A percentile compares a stretch with the other conserved stretches of the same genome.
Evolutionary conservation across 257 asterid species (phyloP).

Genomic region (Solanum lycopersicoides): DNA sequence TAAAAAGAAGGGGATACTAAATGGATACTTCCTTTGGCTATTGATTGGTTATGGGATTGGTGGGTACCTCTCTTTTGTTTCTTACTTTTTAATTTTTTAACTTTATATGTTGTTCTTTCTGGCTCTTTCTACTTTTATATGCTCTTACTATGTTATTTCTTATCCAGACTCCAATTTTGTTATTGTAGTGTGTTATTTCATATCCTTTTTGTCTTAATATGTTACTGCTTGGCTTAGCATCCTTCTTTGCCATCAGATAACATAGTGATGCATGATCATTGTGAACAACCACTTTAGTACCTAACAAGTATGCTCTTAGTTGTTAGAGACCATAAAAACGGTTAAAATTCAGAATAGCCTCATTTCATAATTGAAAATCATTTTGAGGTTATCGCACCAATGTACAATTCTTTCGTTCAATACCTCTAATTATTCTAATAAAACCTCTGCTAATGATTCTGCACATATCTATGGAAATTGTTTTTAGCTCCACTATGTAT

Average conservation of each 20-base stretch:
- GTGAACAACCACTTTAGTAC: no score
- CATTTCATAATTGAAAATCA: background rate
- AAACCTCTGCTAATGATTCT: background rate
- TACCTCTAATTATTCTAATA: background rate
- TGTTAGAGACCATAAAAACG: background rate
- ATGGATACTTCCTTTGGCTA: constrained; percentile 88
- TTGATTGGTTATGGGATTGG: constrained; percentile 82
- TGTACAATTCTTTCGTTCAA: background rate
- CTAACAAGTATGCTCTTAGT: background rate
- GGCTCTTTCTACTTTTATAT: background rate
- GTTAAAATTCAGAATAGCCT: background rate
- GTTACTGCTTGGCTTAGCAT: no score
- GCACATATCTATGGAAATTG: background rate
- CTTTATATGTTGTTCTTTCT: background rate
- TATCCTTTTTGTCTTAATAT: background rate
- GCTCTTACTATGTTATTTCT: background rate
- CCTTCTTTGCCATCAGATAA: no score
- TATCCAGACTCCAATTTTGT: background rate
- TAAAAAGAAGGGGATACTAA: constrained; percentile 42
- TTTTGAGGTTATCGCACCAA: background rate
- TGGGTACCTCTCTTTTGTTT: constrained; percentile 24
- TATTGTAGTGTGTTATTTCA: background rate
- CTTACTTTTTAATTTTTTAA: background rate
- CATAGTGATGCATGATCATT: no score
- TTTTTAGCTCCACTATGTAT: background rate